Evolutionary conservation across 2,329 filamentous ascomycete genomes (phyloP), one percentile per base, ranked within the genome.

Genomic region (Phyllosticta citriasiana): DNA sequence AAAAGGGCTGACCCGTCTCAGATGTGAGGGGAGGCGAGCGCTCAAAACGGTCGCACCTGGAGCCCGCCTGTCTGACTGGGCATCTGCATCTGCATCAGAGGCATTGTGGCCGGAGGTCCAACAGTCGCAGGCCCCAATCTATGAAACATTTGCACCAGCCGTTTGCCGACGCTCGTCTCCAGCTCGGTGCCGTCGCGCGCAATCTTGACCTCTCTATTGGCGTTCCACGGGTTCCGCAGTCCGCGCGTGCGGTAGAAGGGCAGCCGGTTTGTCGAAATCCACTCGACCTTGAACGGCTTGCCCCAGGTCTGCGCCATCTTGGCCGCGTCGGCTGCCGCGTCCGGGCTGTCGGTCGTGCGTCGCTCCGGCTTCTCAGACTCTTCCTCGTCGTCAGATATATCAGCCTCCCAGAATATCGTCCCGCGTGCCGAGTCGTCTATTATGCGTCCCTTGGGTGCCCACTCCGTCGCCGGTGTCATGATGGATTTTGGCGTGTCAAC

Each of bases 371-470:
- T 74, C 26, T 75, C 73, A 4, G 79, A 79, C n/a, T 81, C 81
- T 8, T 75, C 79, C 53, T 77, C 77, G 25, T 74, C 71, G 22
- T 85, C 85, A 0, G 84, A 83, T 33, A 79, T 74, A 57, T 93
- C 87, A 6, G 87, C 87, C 72, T 97, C 93, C 93, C 93, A 97
- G 69, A 97, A 97, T 51, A 97, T 96, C 0, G 92, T 97, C 0
- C 93, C 93, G n/a, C 93, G 83, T 0, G 90, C 88, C 3, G 89
- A 92, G 71, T 97, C 93, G 68, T 96, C 91, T 55, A 97, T 93
- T 62, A 97, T 95, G 60, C 86, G 85, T 25, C 93, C 93, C 68
- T 83, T 87, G 0, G 92, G 92, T 2, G 88, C 88, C 57, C 82
- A 87, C 55, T 89, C 85, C 0, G 88, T 95, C 19, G 89, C 85